Conservation (phyloP, 2,329 filamentous ascomycete genomes). For the Aspergillus ibericus region DNA sequence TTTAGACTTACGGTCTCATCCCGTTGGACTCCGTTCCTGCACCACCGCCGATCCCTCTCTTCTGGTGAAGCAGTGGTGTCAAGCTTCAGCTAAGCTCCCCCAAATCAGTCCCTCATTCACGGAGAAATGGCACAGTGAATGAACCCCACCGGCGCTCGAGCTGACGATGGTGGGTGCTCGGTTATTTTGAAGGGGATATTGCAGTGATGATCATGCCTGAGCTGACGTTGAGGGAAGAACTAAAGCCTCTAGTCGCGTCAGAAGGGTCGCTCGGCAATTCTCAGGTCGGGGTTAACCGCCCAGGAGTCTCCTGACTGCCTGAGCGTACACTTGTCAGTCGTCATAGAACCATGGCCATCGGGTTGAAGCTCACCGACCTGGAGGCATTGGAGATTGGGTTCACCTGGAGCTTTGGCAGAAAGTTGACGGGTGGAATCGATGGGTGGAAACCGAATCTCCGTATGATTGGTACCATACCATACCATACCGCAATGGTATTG, state of each 20-base stretch:
- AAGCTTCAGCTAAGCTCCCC: neutral
- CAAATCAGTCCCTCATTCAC: neutral
- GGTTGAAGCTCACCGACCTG: neutral
- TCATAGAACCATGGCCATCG: neutral
- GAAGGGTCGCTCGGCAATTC: neutral
- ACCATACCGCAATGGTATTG: neutral
- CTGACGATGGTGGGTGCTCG: neutral
- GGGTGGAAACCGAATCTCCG: neutral
- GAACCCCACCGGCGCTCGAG: neutral
- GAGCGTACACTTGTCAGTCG: neutral
- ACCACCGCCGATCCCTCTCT: neutral
- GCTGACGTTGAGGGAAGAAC: neutral
- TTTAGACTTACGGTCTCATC: neutral
- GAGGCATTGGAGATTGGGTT: neutral
- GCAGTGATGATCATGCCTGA: neutral
- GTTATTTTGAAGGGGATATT: neutral
- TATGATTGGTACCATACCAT: neutral
- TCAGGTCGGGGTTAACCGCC: neutral
- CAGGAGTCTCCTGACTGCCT: neutral
- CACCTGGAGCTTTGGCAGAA: neutral
- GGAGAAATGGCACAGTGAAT: neutral
- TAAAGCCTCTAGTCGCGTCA: neutral
- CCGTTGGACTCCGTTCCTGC: neutral
- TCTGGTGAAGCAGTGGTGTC: neutral
- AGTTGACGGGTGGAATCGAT: neutral